These are phyloP conservation scores for Penicillium sp. DNA, from an alignment of 2,329 filamentous ascomycete genomes.

Conservation along the genomic window DNA sequence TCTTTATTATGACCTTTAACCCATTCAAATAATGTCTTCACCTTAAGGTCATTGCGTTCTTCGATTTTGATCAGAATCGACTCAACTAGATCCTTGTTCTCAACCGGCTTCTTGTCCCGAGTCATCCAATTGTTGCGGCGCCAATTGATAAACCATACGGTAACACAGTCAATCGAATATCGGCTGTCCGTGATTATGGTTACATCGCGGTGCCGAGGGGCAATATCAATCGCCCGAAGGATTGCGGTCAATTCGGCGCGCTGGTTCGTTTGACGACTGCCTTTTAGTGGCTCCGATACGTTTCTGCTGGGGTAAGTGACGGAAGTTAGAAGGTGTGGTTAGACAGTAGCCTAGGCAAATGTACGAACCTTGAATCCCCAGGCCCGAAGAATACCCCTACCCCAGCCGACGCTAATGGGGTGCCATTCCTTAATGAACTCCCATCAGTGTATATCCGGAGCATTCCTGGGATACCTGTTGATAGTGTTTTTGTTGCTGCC, in stretches of 20 bases:
- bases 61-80: slow-evolving; percentile 69
- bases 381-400: slow-evolving; percentile 66
- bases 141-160: slow-evolving; percentile 79
- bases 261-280: slow-evolving; percentile 83
- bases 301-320: slow-evolving; percentile 50
- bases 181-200: slow-evolving; percentile 84
- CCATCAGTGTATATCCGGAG: slow-evolving; percentile 64
- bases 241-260: slow-evolving; percentile 93
- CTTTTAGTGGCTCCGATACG: slow-evolving; percentile 72
- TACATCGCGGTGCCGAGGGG: slow-evolving; percentile 65
- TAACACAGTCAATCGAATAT: slow-evolving; percentile 88
- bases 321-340: slow-evolving; percentile 22
- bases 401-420: slow-evolving; percentile 54
- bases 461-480: slow-evolving; percentile 48
- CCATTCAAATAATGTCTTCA: slow-evolving; percentile 74
- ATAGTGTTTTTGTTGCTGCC: slow-evolving; percentile 46
- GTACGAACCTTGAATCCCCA: slow-evolving; percentile 52
- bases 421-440: slow-evolving; percentile 59
- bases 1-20: slow-evolving; percentile 79
- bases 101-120: slow-evolving; percentile 66
- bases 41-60: slow-evolving; percentile 60
- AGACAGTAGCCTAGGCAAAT: background rate
- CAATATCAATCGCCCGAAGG: slow-evolving; percentile 74
- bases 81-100: slow-evolving; percentile 82
- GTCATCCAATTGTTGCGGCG: slow-evolving; percentile 73